phyloP scores from a whole-genome alignment of 257 asterid genomes.

The Solanum peruvianum region DNA sequence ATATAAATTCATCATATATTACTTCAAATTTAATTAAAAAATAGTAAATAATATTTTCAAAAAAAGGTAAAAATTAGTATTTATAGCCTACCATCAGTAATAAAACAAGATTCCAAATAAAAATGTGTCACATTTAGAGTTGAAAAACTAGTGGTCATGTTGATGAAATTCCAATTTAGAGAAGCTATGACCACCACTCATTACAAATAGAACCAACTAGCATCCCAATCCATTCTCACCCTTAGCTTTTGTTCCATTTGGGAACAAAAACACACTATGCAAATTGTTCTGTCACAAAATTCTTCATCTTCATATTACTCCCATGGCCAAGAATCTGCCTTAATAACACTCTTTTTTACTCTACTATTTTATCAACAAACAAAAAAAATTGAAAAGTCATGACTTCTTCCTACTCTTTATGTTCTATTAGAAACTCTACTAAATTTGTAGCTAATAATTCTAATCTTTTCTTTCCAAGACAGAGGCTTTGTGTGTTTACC shows the following conservation, averaged over 20 bases:
- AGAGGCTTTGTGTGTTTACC: slow-evolving; percentile 6
- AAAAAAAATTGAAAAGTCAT: slow-evolving; percentile 13
- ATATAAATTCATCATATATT: neutral
- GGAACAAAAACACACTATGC: neutral
- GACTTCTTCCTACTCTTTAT: slow-evolving; percentile 48
- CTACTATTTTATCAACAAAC: neutral
- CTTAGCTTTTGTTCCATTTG: neutral
- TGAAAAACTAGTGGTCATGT: slow-evolving; percentile 8
- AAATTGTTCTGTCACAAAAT: neutral
- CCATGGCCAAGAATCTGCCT: slow-evolving; percentile 39
- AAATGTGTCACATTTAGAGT: neutral
- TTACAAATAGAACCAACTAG: slow-evolving; percentile 18
- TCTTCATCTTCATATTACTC: slow-evolving; percentile 12
- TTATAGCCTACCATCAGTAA: neutral
- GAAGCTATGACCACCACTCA: slow-evolving; percentile 33
- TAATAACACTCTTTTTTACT: slow-evolving; percentile 26
- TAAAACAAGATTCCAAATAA: neutral
- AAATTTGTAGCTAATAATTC: slow-evolving; percentile 16
- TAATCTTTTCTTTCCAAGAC: slow-evolving; percentile 23
- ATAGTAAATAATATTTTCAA: neutral
- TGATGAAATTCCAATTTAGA: neutral
- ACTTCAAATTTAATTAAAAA: neutral
- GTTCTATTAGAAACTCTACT: slow-evolving; percentile 36
- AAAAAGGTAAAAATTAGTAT: neutral
- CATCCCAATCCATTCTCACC: slow-evolving; percentile 24